Conservation (phyloP, 2,329 filamentous ascomycete species). For the Aspergillus viridinutans region DNA sequence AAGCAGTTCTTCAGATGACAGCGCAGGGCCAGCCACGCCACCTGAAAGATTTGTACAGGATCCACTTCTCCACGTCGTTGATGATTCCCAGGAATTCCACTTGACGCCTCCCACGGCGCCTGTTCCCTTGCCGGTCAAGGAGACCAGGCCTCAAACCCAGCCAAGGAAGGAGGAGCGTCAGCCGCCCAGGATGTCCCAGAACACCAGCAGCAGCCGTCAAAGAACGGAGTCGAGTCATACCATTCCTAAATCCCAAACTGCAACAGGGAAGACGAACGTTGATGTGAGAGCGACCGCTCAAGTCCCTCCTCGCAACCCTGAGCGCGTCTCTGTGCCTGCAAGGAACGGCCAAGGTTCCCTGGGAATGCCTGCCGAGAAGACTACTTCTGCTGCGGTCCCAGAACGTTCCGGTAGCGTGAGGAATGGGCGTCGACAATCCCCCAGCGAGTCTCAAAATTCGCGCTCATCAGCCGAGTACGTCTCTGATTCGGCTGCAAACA, state of each 20-base stretch:
- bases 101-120: conserved; percentile 1
- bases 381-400: background rate
- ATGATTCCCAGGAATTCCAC: conserved; percentile 3
- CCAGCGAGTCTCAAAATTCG: conserved; percentile 6
- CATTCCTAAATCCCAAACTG: background rate
- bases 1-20: conserved; percentile 26
- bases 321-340: background rate
- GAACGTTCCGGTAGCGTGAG: conserved; percentile 19
- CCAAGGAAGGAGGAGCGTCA: background rate
- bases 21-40: conserved; percentile 24
- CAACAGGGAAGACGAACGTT: background rate
- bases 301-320: background rate
- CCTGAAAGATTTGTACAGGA: conserved; percentile 16
- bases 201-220: background rate
- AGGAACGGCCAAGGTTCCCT: background rate
- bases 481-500: conserved; percentile 18
- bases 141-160: conserved; percentile 1
- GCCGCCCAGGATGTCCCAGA: background rate
- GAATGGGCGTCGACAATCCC: conserved; percentile 5
- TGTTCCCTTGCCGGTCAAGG: background rate
- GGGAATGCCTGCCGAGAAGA: background rate
- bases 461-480: conserved; percentile 17
- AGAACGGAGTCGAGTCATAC: background rate
- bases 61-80: conserved; percentile 7
- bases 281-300: background rate